Evolutionary conservation across 139 green algal genomes (phyloP).

Genomic region (Tetraselmis chui): DNA sequence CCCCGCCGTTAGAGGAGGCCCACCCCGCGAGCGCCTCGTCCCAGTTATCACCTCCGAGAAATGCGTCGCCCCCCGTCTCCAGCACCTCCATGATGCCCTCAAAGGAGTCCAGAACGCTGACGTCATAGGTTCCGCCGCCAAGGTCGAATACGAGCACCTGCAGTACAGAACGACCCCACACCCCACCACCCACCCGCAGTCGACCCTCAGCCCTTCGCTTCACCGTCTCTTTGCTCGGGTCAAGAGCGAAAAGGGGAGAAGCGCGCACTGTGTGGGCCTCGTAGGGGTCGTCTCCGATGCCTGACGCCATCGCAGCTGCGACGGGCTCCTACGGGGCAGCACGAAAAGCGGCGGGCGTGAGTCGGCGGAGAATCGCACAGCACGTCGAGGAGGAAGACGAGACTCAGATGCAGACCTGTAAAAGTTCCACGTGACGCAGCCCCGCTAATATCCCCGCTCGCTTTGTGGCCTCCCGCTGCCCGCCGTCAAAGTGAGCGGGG

Average conservation of each 20-base stretch:
- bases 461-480: slow-evolving; percentile 50
- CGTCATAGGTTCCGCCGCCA: slow-evolving; percentile 73
- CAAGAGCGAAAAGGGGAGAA: no score
- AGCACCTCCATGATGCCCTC: slow-evolving; percentile 8
- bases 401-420: neutral
- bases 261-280: neutral
- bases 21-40: neutral
- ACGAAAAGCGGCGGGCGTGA: neutral
- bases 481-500: slow-evolving; percentile 56
- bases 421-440: neutral
- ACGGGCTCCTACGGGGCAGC: neutral
- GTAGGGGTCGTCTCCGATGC: slow-evolving; percentile 36
- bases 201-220: no score
- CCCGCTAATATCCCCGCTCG: slow-evolving; percentile 28
- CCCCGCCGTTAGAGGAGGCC: no score
- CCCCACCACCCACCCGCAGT: no score
- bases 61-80: neutral
- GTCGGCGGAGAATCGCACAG: neutral
- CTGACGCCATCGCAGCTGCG: slow-evolving; percentile 69
- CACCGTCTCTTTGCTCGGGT: slow-evolving; percentile 24
- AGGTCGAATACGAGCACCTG: slow-evolving; percentile 78
- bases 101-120: slow-evolving; percentile 38
- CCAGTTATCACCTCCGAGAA: slow-evolving; percentile 4
- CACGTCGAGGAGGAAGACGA: neutral
- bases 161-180: no score